Evolutionary conservation across 345 rosid species (phyloP).

Genomic region (Triadica sebifera): DNA sequence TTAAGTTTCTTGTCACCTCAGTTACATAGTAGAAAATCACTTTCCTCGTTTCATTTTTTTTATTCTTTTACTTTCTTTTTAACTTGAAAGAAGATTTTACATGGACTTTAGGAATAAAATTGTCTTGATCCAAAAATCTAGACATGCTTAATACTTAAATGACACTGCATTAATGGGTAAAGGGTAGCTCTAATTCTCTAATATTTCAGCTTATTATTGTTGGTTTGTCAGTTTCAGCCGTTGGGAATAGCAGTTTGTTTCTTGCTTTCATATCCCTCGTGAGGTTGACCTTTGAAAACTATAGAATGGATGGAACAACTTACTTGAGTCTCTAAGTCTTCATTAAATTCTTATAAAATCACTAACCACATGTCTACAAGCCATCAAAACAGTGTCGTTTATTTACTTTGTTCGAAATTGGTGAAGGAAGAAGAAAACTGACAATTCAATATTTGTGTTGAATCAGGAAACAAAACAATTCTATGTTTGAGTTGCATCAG

Average conservation of each 20-base stretch:
- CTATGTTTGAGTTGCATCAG: not conserved
- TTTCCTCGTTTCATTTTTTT: not conserved
- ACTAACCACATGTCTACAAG: not conserved
- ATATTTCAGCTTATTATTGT: slow-evolving; percentile 21
- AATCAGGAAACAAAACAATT: too few species aligned
- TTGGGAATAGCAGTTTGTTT: slow-evolving; percentile 26
- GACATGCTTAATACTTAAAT: too few species aligned
- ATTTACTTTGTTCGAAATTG: not conserved
- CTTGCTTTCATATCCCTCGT: slow-evolving; percentile 20
- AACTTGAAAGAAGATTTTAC: not conserved
- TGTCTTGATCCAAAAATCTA: too few species aligned
- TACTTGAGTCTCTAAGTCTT: slow-evolving; percentile 10
- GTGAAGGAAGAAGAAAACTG: not conserved
- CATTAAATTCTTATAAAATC: not conserved
- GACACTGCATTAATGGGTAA: not conserved
- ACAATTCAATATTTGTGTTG: not conserved
- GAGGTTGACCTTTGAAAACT: slow-evolving; percentile 34
- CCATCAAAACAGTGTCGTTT: not conserved
- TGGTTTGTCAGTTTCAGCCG: slow-evolving; percentile 41
- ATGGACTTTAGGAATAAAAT: too few species aligned
- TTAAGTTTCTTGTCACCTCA: slow-evolving; percentile 10
- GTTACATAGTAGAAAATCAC: slow-evolving; percentile 11
- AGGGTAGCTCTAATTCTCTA: slow-evolving; percentile 5
- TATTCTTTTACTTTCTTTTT: not conserved
- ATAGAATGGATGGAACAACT: slow-evolving; percentile 33